Base-by-base conservation (phyloP, 2,329 filamentous ascomycete genomes). In the Scleromitrula shiraiana region DNA sequence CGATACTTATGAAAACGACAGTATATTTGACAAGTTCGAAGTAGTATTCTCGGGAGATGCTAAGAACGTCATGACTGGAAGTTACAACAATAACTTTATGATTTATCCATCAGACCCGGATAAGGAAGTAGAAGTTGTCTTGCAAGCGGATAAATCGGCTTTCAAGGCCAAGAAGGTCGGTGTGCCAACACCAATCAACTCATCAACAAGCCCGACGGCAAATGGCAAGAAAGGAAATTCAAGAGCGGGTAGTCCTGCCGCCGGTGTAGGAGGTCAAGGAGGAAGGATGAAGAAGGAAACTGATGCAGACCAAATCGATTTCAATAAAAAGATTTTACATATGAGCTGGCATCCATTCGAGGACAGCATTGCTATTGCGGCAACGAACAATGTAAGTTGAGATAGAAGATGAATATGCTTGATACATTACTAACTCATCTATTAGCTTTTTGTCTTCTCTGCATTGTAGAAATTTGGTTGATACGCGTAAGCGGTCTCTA, bases 71-170 rank as follows among this genome's bases (percentile, higher is more conserved):
- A 98, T 98, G 93, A 98, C 93, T 5, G 93, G 93, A 60, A 96
- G 89, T 65, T 98, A 98, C 75, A 98, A 98, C 77, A 98, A 98
- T 74, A 98, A 98, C 73, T 97, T 98, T 75, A 98, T 98, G 93
- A 98, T 98, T 64, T 98, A 97, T 67, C 93, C 93, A 4, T 93
- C 90, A 22, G 91, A 97, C 62, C 87, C 90, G 6, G 88, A 91
- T 57, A 94, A 94, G 71, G 93, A 98, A 65, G 91, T 91, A 3
- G 93, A 98, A 68, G 90, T 98, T 40, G 93, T 98, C 39, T 74
- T 98, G 49, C 93, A 98, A 68, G 93, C 93, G 32, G 93, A 98
- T 67, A 98, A 98, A 74, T 95, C 89, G 49, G 93, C 93, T 9
- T 98, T 98, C 80, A 98, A 98, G 73, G 93, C 93, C 29, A 98